These are phyloP conservation scores for Fibroporia radiculosa DNA, from an alignment of 768 basidiomycete species.

Conservation along the genomic window DNA sequence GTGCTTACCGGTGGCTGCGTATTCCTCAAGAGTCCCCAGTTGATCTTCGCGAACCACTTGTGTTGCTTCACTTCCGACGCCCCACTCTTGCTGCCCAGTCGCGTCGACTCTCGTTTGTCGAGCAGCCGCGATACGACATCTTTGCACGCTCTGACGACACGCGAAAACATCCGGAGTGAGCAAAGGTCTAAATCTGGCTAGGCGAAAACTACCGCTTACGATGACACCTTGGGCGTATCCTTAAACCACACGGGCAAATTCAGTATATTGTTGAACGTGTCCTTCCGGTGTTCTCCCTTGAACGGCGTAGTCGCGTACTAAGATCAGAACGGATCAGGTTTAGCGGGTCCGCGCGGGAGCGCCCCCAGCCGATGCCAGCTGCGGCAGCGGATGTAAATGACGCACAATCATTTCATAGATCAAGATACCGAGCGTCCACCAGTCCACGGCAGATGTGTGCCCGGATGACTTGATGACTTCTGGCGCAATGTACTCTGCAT, in stretches of 20 bases:
- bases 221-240: slow-evolving; percentile 72
- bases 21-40: slow-evolving; percentile 94
- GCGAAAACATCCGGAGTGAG: slow-evolving; percentile 3
- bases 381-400: slow-evolving; percentile 14
- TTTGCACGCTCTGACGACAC: slow-evolving; percentile 62
- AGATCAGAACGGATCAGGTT: background rate
- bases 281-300: slow-evolving; percentile 91
- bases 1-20: slow-evolving; percentile 81
- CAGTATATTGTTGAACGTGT: slow-evolving; percentile 95
- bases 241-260: slow-evolving; percentile 80
- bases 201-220: slow-evolving; percentile 49
- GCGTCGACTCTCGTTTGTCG: slow-evolving; percentile 84
- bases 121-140: slow-evolving; percentile 81
- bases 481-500: slow-evolving; percentile 93
- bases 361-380: background rate
- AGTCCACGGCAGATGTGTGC: slow-evolving; percentile 97
- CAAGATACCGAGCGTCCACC: slow-evolving; percentile 98
- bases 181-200: background rate
- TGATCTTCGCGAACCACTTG: slow-evolving; percentile 95
- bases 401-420: slow-evolving; percentile 99
- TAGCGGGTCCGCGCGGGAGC: background rate
- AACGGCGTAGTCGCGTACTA: slow-evolving; percentile 98
- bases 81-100: slow-evolving; percentile 87
- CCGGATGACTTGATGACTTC: slow-evolving; percentile 97
- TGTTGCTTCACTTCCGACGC: slow-evolving; percentile 99